phyloP scores from a whole-genome alignment of 371 early-diverging fungal species.

The Actinomortierella wolfii region DNA sequence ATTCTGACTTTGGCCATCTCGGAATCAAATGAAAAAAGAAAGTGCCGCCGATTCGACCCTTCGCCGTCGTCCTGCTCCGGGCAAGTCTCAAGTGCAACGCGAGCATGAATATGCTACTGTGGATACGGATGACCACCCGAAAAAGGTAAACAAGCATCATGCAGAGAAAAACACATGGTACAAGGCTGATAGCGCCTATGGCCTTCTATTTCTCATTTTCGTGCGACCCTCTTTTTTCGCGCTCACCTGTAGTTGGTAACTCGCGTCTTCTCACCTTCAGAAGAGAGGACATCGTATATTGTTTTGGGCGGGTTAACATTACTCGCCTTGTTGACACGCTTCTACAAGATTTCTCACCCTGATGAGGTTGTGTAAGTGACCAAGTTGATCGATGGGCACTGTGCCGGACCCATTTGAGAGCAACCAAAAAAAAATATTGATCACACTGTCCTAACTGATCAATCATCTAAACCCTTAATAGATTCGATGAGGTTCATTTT shows the following conservation, averaged over 20 bases:
- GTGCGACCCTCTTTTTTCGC: neutral
- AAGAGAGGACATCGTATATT: slow-evolving; percentile 18
- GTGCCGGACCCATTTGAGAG: neutral
- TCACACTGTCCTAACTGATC: neutral
- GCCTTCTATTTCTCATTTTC: too few relatives aligned
- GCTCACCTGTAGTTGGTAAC: slow-evolving; percentile 10
- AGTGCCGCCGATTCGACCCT: too few relatives aligned
- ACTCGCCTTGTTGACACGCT: slow-evolving; percentile 57
- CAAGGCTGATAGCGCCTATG: neutral
- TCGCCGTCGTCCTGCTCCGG: too few relatives aligned
- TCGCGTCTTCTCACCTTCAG: slow-evolving; percentile 20
- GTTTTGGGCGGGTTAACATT: slow-evolving; percentile 35
- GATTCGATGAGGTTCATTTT: slow-evolving; percentile 97
- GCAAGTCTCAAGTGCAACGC: too few relatives aligned
- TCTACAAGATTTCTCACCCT: slow-evolving; percentile 68
- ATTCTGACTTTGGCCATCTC: too few relatives aligned
- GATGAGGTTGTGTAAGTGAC: slow-evolving; percentile 70
- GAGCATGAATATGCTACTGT: too few relatives aligned
- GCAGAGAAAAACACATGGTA: neutral
- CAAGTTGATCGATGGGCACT: neutral
- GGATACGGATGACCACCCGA: slow-evolving; percentile 9
- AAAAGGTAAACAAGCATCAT: slow-evolving; percentile 12
- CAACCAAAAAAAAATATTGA: neutral
- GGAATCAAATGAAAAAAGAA: too few relatives aligned
- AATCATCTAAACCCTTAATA: slow-evolving; percentile 10